Evolutionary conservation across 495 filamentous ascomycete species (phyloP).

Genomic region (Aspergillus sclerotioniger): DNA sequence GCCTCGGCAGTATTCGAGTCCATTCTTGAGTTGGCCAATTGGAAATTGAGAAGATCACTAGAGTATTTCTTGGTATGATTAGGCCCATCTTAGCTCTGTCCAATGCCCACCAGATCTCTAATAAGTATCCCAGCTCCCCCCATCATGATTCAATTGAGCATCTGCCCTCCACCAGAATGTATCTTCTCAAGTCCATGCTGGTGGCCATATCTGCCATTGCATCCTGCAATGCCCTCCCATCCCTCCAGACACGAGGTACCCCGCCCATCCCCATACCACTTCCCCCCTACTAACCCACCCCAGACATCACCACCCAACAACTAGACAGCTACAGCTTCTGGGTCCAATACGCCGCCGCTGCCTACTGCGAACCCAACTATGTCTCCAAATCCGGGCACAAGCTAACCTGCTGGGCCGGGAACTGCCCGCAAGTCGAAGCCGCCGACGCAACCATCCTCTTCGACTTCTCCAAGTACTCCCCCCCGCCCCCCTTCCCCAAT

Average conservation of each 20-base stretch:
- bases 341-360: constrained; percentile 65
- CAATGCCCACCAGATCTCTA: too few relatives aligned
- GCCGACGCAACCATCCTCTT: constrained; percentile 50
- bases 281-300: neutral
- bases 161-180: neutral
- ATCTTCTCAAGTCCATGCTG: neutral
- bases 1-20: too few relatives aligned
- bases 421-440: constrained; percentile 57
- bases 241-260: neutral
- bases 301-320: neutral
- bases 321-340: constrained; percentile 53
- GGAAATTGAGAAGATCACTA: too few relatives aligned
- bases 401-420: constrained; percentile 51
- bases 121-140: too few relatives aligned
- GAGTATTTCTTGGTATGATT: too few relatives aligned
- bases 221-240: neutral
- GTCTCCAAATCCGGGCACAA: constrained; percentile 37
- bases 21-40: too few relatives aligned
- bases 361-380: constrained; percentile 60
- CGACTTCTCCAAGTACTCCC: constrained; percentile 58
- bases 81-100: too few relatives aligned
- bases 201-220: neutral
- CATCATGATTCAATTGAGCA: neutral
- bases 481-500: too few relatives aligned
- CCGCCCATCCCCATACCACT: too few relatives aligned